phyloP scores from a whole-genome alignment of 2,329 filamentous ascomycete species.

The Aspergillus spinulosporus region DNA sequence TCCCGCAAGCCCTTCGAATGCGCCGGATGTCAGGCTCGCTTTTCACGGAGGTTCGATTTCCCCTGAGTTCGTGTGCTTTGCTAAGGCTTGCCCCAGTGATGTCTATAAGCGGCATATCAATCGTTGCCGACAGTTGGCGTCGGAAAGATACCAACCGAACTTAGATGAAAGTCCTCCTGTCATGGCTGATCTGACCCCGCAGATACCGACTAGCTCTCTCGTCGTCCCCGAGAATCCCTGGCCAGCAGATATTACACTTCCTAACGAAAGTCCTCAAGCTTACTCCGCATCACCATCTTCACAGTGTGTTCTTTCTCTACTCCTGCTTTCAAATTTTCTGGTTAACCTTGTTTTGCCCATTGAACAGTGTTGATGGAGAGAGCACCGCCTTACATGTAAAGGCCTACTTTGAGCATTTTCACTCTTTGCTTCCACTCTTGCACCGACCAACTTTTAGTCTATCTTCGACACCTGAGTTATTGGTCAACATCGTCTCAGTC shows the following conservation, averaged over 20 bases:
- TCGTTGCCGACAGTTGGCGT: neutral
- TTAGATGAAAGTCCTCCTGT: neutral
- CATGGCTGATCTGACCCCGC: neutral
- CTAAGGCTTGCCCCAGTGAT: neutral
- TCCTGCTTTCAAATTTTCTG: no score
- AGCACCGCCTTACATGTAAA: neutral
- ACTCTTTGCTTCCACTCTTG: neutral
- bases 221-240: neutral
- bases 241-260: neutral
- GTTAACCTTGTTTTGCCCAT: neutral
- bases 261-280: neutral
- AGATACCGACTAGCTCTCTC: neutral
- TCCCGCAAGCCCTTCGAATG: conserved; percentile 1
- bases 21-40: conserved; percentile 1
- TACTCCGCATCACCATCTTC: neutral
- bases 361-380: neutral
- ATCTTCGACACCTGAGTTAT: neutral
- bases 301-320: neutral
- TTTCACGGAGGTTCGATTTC: conserved; percentile 3
- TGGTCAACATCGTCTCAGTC: neutral
- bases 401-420: neutral
- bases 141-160: neutral
- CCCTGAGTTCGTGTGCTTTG: neutral
- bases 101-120: neutral
- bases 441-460: neutral